Evolutionary conservation across 2,329 filamentous ascomycete genomes (phyloP), one percentile per base, ranked within the genome.

Genomic region (Dactylella cylindrospora): DNA sequence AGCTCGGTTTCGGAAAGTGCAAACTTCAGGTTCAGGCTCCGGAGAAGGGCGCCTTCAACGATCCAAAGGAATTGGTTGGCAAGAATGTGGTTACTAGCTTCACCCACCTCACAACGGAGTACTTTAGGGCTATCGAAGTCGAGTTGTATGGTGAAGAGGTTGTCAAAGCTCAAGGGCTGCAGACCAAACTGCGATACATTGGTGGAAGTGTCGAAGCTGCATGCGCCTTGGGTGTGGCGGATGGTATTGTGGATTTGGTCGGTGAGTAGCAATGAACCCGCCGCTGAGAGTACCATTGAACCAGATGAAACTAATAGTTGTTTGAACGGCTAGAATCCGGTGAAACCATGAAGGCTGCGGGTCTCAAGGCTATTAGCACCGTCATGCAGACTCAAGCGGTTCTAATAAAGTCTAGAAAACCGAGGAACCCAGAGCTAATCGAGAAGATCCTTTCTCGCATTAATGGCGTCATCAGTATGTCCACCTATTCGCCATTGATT

Each of bases 1-100:
- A 96, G 68, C 80, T 98, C 13, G 88, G 84, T 26, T 98, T 98
- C 71, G 93, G 93, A 36, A 79, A 77, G 65, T 98, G 93, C 78
- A 91, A 86, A 75, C 79, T 98, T 69, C 91, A 97, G 76, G 90
- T 97, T n/a, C 93, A 98, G 74, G 90, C 95, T 1, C 93, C 93
- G 0, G 84, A 87, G 71, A 91, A 93, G 72, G 91, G 93, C 46
- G 71, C 76, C 49, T 84, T 93, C 70, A 74, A 73, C 36, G 80
- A 81, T 38, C 80, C 88, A 3, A 82, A 83, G 72, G 84, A 96
- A 71, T 78, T 98, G 39, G 80, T 98, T 65, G 93, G 93, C 54
- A 90, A 87, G 76, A 95, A 91, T 70, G 86, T 98, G 49, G 90
- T 91, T 55, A 97, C 93, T 31, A 97, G 91, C 77, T 98, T 98